phyloP scores from a whole-genome alignment of 208 protist genomes.

The Trypanosoma boissoni region DNA sequence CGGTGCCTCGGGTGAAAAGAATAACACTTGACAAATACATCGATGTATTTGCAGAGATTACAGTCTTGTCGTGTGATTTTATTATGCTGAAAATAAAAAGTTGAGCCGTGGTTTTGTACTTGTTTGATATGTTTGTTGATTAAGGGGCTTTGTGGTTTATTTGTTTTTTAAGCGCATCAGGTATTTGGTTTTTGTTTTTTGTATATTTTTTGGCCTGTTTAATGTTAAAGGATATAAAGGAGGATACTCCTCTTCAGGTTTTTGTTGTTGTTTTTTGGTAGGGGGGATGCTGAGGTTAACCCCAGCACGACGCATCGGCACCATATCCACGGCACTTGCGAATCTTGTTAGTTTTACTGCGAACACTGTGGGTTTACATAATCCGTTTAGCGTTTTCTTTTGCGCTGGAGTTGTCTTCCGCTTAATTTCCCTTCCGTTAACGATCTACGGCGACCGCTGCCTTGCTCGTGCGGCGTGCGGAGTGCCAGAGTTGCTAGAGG shows the following conservation, averaged over 20 bases:
- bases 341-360: constrained; percentile 47
- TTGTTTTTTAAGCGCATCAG: background rate
- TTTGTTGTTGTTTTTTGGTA: background rate
- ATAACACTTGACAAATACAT: constrained; percentile 14
- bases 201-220: background rate
- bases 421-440: constrained; percentile 39
- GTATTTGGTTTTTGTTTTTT: background rate
- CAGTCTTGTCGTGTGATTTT: too few relatives aligned
- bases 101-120: too few relatives aligned
- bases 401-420: constrained; percentile 57
- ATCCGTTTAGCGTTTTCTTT: constrained; percentile 52
- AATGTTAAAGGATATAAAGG: background rate
- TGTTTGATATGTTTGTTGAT: background rate
- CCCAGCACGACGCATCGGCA: constrained; percentile 36
- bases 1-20: constrained; percentile 13
- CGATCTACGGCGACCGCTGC: constrained; percentile 81
- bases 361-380: constrained; percentile 30
- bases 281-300: constrained; percentile 33
- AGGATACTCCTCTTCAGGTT: background rate
- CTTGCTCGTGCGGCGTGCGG: constrained; percentile 57
- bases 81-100: too few relatives aligned
- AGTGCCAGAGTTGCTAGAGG: constrained; percentile 69
- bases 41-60: too few relatives aligned
- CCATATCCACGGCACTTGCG: constrained; percentile 54
- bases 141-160: background rate